Evolutionary conservation across 805 yeast genomes (phyloP), one percentile per base, ranked within the genome.

Genomic region (Lachancea quebecensis): DNA sequence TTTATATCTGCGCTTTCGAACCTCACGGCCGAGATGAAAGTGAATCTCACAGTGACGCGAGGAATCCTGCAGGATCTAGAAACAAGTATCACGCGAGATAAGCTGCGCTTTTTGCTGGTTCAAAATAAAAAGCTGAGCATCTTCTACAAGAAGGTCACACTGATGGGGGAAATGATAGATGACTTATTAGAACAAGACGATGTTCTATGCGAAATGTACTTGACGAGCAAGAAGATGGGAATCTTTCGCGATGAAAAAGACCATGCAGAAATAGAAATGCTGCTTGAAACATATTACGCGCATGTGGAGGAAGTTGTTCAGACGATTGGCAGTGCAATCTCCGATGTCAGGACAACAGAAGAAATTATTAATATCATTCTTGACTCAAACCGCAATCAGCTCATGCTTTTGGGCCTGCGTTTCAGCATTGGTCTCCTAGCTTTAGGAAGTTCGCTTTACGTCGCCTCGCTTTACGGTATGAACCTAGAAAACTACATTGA

Each of bases 301-400:
- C 95, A 91, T 44, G 78, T 86, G 48, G 98, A 91, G 67, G 97
- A 95, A 56, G 85, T 93, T 50, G 97, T 91, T 2, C 98, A 93
- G 62, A 85, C 85, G 2, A 84, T 83, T 16, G 93, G 83, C 50
- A 85, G 78, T 52, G 68, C 86, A 32, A 75, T 80, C 29, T 76
- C 85, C n/a, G 90, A 91, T 60, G 91, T 93, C 44, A 78, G 79
- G 51, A 86, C 95, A 16, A 90, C 97, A 0, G 98, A 93, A 62
- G 99, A 93, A 62, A 89, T 93, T 56, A 89, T 90, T 49, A 89
- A 89, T 57, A 90, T 93, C 52, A 84, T 93, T 18, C 68, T 93
- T 47, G 99, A 93, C 61, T 84, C 97, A 1, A 91, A 93, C 64
- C 77, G 99, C 64, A 93, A 93, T 64, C 88, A 91, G 53, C 72